phyloP scores from a whole-genome alignment of 768 basidiomycete genomes.

The Podaxis sp. region DNA sequence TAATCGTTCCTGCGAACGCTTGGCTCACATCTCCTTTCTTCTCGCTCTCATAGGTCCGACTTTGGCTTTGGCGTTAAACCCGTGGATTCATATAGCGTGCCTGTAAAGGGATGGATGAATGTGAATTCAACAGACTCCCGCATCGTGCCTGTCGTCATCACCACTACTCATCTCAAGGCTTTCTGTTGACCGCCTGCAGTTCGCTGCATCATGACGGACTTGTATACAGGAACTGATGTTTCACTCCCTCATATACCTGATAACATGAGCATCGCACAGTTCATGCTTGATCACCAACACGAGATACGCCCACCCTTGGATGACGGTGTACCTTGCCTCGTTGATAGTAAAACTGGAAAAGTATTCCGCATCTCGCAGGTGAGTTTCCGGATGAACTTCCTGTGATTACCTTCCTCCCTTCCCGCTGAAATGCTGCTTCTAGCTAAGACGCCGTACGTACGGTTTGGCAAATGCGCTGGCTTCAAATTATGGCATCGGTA shows the following conservation, averaged over 20 bases:
- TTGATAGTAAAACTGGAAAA: conserved; percentile 45
- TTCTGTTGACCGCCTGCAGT: not conserved
- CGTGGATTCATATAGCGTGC: conserved; percentile 5
- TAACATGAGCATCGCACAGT: conserved; percentile 53
- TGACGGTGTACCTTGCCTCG: conserved; percentile 41
- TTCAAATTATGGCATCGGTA: conserved; percentile 27
- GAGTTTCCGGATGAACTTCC: not conserved
- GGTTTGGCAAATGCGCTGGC: conserved; percentile 36
- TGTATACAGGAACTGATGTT: conserved; percentile 22
- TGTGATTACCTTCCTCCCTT: not conserved
- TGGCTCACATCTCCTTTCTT: not conserved
- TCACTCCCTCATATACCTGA: conserved; percentile 47
- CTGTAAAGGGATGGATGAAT: not conserved
- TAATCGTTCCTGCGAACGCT: not conserved
- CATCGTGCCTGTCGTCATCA: conserved; percentile 2
- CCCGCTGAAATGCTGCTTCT: not conserved
- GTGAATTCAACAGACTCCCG: conserved; percentile 4
- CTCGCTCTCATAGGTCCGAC: conserved; percentile 1
- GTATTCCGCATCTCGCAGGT: conserved; percentile 25
- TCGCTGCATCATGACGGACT: conserved; percentile 25
- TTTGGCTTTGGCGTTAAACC: conserved; percentile 1
- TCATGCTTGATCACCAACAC: conserved; percentile 51
- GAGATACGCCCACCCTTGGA: conserved; percentile 36
- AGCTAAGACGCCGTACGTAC: conserved; percentile 24
- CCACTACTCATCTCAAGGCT: conserved; percentile 9